phyloP scores from a whole-genome alignment of 1,139 yeast species.

The Geotrichum candidum region DNA sequence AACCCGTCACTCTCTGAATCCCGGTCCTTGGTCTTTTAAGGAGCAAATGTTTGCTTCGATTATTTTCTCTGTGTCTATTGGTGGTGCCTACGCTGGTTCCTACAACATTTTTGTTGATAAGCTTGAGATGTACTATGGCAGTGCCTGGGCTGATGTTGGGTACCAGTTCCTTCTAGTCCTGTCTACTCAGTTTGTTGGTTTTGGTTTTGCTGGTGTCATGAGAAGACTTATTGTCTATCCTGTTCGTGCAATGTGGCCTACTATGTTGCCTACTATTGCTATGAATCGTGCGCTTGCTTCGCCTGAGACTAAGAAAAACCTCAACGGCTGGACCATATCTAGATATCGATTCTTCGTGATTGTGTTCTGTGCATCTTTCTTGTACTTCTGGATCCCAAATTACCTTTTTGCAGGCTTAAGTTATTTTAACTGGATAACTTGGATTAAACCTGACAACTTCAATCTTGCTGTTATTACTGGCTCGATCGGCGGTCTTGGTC shows the following conservation, averaged over 20 bases:
- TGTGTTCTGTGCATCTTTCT: conserved; percentile 37
- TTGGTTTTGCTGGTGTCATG: conserved; percentile 50
- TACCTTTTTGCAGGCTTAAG: conserved; percentile 46
- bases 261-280: conserved; percentile 37
- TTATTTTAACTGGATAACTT: conserved; percentile 54
- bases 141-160: conserved; percentile 40
- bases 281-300: conserved; percentile 18
- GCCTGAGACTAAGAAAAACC: conserved; percentile 16
- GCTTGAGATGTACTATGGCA: conserved; percentile 33
- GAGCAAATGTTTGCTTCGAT: conserved; percentile 59
- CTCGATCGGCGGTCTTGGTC: conserved; percentile 44
- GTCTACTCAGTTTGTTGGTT: conserved; percentile 47
- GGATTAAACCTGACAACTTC: conserved; percentile 52
- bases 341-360: conserved; percentile 43
- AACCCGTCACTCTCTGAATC: conserved; percentile 41
- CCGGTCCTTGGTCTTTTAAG: conserved; percentile 61
- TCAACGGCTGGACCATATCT: conserved; percentile 46
- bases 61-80: conserved; percentile 22
- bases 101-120: conserved; percentile 39
- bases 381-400: conserved; percentile 53
- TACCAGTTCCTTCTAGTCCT: conserved; percentile 42
- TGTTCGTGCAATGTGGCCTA: conserved; percentile 48
- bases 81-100: conserved; percentile 35
- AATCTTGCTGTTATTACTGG: conserved; percentile 52
- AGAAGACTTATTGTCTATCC: conserved; percentile 50